phyloP scores from a whole-genome alignment of 2,329 filamentous ascomycete species.

The Trichophyton rubrum region DNA sequence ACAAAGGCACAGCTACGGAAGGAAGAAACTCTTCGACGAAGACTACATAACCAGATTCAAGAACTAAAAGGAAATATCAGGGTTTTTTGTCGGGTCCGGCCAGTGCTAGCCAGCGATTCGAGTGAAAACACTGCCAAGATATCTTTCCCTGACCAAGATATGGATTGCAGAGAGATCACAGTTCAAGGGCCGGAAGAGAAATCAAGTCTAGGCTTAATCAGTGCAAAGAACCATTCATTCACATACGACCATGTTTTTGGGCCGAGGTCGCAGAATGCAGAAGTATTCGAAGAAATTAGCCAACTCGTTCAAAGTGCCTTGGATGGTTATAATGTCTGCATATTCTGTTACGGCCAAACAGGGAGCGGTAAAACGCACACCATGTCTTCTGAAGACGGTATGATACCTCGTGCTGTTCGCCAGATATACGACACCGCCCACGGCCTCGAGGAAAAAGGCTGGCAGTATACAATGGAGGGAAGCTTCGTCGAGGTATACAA shows the following conservation, averaged over 20 bases:
- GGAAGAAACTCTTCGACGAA: slow-evolving; percentile 80
- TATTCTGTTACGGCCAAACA: slow-evolving; percentile 97
- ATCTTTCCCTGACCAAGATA: slow-evolving; percentile 62
- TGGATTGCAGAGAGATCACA: slow-evolving; percentile 77
- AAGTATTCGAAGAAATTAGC: slow-evolving; percentile 91
- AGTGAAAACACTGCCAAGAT: slow-evolving; percentile 58
- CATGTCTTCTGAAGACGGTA: slow-evolving; percentile 82
- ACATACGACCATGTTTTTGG: slow-evolving; percentile 89
- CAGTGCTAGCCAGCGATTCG: slow-evolving; percentile 48
- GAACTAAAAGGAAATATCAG: slow-evolving; percentile 97
- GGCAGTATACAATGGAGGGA: slow-evolving; percentile 88
- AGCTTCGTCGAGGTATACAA: slow-evolving; percentile 98
- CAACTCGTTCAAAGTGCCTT: slow-evolving; percentile 92
- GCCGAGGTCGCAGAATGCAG: slow-evolving; percentile 61
- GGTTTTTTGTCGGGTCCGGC: slow-evolving; percentile 92
- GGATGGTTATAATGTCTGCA: slow-evolving; percentile 97
- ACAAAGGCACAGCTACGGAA: slow-evolving; percentile 72
- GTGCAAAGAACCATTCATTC: slow-evolving; percentile 70
- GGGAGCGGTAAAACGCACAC: slow-evolving; percentile 94
- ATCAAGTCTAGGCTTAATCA: slow-evolving; percentile 63
- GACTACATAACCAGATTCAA: slow-evolving; percentile 94
- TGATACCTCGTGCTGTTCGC: slow-evolving; percentile 85
- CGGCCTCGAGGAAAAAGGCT: slow-evolving; percentile 75
- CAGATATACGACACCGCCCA: slow-evolving; percentile 88
- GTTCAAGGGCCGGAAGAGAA: slow-evolving; percentile 73